A percentile compares a stretch with the other conserved stretches of the same genome.
These are phyloP conservation scores for Oropetium thomaeum DNA, from an alignment of 176 grass and related monocot genomes.

Conservation along the genomic window DNA sequence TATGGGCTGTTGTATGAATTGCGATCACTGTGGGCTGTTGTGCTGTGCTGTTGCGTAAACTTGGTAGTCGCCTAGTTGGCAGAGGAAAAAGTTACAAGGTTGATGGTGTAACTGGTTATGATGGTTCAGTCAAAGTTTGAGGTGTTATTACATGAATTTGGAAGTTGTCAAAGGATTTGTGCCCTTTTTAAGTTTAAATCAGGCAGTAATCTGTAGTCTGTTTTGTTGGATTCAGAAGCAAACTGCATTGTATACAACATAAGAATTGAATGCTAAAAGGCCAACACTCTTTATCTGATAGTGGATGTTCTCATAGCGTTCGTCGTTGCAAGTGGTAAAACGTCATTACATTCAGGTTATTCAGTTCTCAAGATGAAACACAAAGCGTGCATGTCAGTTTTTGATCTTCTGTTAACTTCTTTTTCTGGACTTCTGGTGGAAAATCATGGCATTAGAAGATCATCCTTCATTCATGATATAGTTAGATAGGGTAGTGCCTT, in stretches of 20 bases:
- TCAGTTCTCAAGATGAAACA: neutral
- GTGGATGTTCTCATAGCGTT: neutral
- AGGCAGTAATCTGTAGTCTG: neutral
- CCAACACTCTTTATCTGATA: neutral
- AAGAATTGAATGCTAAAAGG: neutral
- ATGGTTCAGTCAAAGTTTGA: neutral
- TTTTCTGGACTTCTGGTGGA: neutral
- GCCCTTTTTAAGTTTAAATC: neutral
- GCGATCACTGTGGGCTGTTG: neutral
- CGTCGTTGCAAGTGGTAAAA: neutral
- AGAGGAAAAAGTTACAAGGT: neutral
- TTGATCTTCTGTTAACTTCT: neutral
- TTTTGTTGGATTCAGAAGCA: slow-evolving; percentile 14
- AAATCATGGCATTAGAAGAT: neutral
- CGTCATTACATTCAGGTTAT: neutral
- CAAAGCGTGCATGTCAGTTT: neutral
- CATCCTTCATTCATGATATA: neutral
- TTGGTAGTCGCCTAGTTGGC: neutral
- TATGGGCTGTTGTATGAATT: neutral
- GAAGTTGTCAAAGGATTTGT: neutral
- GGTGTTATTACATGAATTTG: neutral
- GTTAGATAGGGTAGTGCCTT: neutral
- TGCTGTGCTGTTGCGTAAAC: neutral
- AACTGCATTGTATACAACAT: neutral
- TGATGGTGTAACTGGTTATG: neutral